These are phyloP conservation scores for Rhytidiadelphus loreus DNA, from an alignment of 225 moss, liverwort and hornwort species.

Conservation along the genomic window DNA sequence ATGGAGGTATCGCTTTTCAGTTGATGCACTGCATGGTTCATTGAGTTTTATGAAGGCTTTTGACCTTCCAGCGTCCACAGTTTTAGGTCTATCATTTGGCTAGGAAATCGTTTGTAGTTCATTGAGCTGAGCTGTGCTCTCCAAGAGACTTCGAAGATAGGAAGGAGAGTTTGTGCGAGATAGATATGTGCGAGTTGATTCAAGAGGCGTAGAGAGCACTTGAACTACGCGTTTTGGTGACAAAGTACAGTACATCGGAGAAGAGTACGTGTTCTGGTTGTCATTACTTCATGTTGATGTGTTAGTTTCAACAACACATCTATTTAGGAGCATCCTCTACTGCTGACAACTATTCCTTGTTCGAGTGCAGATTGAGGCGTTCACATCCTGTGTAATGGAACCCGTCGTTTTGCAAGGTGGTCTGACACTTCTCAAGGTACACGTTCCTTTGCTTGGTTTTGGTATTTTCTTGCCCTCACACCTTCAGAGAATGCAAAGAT, in stretches of 20 bases:
- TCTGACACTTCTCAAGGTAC: conserved; percentile 76
- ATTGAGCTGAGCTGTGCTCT: neutral
- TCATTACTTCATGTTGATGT: neutral
- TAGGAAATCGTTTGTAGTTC: neutral
- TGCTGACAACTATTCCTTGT: neutral
- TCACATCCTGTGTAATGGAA: conserved; percentile 56
- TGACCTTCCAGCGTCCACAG: neutral
- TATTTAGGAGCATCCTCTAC: neutral
- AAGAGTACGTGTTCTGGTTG: neutral
- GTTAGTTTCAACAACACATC: neutral
- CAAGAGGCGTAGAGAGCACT: neutral
- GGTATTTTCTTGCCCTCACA: neutral
- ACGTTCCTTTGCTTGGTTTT: neutral
- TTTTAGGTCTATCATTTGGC: neutral
- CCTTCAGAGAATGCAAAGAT: neutral
- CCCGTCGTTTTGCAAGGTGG: conserved; percentile 65
- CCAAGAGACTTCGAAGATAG: neutral
- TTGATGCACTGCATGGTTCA: neutral
- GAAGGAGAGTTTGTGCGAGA: neutral
- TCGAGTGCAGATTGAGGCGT: conserved; percentile 33
- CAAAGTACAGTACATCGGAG: neutral
- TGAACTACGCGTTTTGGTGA: neutral
- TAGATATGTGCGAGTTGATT: neutral
- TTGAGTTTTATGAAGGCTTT: neutral
- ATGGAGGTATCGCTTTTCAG: neutral